These are phyloP conservation scores for Aspergillus viridinutans DNA, from an alignment of 2,329 filamentous ascomycete genomes.

Conservation along the genomic window DNA sequence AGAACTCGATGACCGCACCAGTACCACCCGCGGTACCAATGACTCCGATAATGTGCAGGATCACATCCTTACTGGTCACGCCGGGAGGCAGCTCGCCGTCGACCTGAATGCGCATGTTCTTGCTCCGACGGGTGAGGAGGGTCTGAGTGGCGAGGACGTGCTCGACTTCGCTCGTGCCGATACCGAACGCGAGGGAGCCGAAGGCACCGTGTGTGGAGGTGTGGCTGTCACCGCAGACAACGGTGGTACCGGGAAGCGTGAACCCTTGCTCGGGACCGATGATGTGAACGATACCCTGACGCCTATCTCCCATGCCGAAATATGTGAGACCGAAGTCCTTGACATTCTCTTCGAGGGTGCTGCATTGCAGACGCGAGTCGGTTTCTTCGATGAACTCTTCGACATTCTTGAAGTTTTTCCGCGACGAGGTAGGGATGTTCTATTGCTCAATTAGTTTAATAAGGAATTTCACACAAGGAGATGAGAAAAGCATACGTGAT, in stretches of 20 bases:
- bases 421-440: constrained; percentile 90
- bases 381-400: constrained; percentile 91
- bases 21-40: constrained; percentile 96
- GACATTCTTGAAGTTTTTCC: constrained; percentile 91
- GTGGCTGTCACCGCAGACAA: constrained; percentile 96
- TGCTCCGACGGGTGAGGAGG: constrained; percentile 88
- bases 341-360: constrained; percentile 95
- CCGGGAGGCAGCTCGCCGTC: constrained; percentile 85
- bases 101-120: constrained; percentile 97
- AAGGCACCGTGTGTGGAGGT: constrained; percentile 98
- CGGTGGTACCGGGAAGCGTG: constrained; percentile 92
- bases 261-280: constrained; percentile 99
- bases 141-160: constrained; percentile 97
- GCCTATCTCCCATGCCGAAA: constrained; percentile 92
- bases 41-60: constrained; percentile 85
- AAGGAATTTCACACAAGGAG: constrained; percentile 9
- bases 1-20: constrained; percentile 94
- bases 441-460: constrained; percentile 31
- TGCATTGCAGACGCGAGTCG: constrained; percentile 88
- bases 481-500: constrained; percentile 66
- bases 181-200: constrained; percentile 89
- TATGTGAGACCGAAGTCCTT: constrained; percentile 95
- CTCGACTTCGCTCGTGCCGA: constrained; percentile 97
- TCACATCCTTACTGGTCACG: constrained; percentile 92
- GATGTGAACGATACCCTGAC: constrained; percentile 97